These are phyloP conservation scores for Xylariaceae sp. DNA, from an alignment of 2,329 filamentous ascomycete genomes.

Conservation along the genomic window DNA sequence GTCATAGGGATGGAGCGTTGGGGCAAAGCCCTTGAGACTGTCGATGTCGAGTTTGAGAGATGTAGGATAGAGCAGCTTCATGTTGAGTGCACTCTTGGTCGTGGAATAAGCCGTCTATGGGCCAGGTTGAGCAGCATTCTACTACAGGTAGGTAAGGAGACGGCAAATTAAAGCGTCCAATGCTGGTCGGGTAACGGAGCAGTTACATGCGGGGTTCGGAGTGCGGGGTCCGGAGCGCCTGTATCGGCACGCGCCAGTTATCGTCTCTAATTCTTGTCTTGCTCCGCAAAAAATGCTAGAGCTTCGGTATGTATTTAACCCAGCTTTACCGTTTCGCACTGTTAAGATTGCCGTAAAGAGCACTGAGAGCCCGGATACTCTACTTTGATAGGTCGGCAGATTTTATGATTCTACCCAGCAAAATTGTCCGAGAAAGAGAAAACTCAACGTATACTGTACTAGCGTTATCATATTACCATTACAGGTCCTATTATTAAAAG, in stretches of 20 bases:
- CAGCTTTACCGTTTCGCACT: neutral
- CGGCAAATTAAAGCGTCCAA: neutral
- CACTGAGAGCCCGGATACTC: neutral
- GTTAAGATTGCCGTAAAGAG: neutral
- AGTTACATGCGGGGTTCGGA: no score
- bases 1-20: slow-evolving; percentile 62
- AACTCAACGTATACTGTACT: neutral
- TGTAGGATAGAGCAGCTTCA: slow-evolving; percentile 70
- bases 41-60: slow-evolving; percentile 60
- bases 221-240: no score
- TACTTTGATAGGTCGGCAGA: neutral
- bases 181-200: neutral
- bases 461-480: no score
- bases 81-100: slow-evolving; percentile 30
- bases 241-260: no score
- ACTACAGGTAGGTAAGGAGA: neutral
- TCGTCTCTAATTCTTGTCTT: no score
- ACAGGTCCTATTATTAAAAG: no score
- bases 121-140: neutral
- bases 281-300: no score
- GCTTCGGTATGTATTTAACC: no score
- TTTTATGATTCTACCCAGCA: neutral
- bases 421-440: neutral
- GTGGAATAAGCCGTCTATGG: neutral
- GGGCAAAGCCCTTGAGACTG: slow-evolving; percentile 60